Base-by-base conservation (phyloP, 2,329 filamentous ascomycete species). In the Calonectria fujianensis region DNA sequence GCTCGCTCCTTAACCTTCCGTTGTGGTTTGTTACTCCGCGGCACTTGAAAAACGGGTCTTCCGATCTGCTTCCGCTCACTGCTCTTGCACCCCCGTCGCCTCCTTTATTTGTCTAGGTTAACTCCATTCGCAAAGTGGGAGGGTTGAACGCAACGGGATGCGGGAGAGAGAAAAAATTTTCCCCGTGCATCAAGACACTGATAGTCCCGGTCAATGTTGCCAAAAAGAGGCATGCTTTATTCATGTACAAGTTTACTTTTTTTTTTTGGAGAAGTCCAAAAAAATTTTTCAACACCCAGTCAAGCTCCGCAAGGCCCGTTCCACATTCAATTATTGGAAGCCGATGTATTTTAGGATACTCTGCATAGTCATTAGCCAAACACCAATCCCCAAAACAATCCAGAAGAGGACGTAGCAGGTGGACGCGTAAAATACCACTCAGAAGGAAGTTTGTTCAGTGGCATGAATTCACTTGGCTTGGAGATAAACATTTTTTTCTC, bases 11-110 rank as follows among this genome's bases (percentile, higher is more conserved):
- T 50, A 29, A 2, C 59, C 14, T 50, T 68, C 27, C 20, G 61
- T 63, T 41, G 18, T 69, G 35, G 32, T 64, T 69, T 48, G 37
- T 54, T 59, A 57, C 66, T 65, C 66, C 41, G 57, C 70, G 54
- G 70, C 48, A 54, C 32, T 18, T 68, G 45, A 20, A 50, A 37
- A 69, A 69, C 57, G 57, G 71, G 39, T 24, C 16, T 20, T 57
- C 65, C 37, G 29, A 51, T 67, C 63, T 61, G 51, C 50, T 24
- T 24, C 48, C 59, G 39, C 13, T 32, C 57, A 14, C 31, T 29
- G 11, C 39, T 59, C 24, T 50, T 27, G 24, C 35, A 29, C 14
- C 59, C 48, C 48, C 9, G 27, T 45, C 50, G 16, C 41, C 29
- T 57, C 59, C 59, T 20, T 65, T 50, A 27, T 59, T 45, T 31